phyloP scores from a whole-genome alignment of 768 basidiomycete genomes.

The Chalciporus sphaerocephalus region DNA sequence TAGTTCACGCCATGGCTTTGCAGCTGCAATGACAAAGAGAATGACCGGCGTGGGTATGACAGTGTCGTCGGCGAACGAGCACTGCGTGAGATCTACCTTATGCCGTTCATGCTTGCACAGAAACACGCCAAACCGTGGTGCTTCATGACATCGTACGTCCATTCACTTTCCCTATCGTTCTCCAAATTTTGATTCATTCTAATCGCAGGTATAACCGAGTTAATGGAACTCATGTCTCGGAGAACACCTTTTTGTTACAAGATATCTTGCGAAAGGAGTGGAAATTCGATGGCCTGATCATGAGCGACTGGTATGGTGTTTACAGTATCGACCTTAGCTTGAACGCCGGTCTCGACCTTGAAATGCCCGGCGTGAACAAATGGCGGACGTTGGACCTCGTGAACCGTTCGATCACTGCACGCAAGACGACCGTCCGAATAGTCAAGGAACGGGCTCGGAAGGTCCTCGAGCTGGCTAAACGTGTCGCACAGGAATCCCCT shows the following conservation, averaged over 20 bases:
- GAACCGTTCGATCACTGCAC: conserved; percentile 52
- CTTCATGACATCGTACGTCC: conserved; percentile 55
- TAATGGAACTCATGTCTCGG: conserved; percentile 69
- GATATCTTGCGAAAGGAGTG: conserved; percentile 69
- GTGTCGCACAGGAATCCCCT: conserved; percentile 60
- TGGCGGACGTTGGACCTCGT: conserved; percentile 69
- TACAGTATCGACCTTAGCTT: conserved; percentile 61
- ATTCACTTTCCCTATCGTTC: background rate
- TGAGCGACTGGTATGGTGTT: conserved; percentile 82
- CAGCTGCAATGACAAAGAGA: conserved; percentile 80
- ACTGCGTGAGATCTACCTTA: conserved; percentile 55
- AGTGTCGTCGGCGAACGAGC: conserved; percentile 47
- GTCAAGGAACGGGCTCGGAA: conserved; percentile 63
- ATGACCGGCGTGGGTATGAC: conserved; percentile 64
- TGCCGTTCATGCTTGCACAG: conserved; percentile 56
- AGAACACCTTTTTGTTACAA: conserved; percentile 55
- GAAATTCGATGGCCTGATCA: conserved; percentile 67
- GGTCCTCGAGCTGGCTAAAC: conserved; percentile 67
- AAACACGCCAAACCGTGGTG: conserved; percentile 50
- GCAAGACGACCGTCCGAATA: conserved; percentile 64
- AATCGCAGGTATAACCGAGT: conserved; percentile 61
- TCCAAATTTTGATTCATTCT: too few species aligned
- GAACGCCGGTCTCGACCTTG: conserved; percentile 77
- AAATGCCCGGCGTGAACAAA: conserved; percentile 75
- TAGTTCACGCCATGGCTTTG: too few species aligned